Evolutionary conservation across 495 filamentous ascomycete genomes (phyloP).

Genomic region (Cenococcum geophilum): DNA sequence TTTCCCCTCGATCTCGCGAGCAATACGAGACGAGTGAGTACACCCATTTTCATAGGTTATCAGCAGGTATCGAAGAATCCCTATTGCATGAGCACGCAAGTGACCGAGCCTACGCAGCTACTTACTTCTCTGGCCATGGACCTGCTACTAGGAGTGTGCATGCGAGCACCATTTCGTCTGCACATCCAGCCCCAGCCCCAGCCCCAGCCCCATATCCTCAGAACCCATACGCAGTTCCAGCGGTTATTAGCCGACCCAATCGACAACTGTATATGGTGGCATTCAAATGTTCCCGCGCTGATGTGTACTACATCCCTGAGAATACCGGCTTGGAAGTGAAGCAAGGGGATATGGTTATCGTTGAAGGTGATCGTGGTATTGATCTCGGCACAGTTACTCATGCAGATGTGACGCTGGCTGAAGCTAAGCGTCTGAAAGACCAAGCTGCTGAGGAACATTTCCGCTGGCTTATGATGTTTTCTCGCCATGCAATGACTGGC

Average conservation of each 20-base stretch:
- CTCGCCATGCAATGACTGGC: conserved; percentile 54
- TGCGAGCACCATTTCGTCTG: conserved; percentile 20
- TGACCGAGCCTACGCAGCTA: not conserved
- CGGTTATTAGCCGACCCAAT: conserved; percentile 49
- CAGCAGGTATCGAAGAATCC: not conserved
- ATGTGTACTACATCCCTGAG: conserved; percentile 95
- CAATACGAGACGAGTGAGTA: not conserved
- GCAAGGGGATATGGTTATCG: conserved; percentile 87
- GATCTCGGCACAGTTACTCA: conserved; percentile 90
- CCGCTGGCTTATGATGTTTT: conserved; percentile 96
- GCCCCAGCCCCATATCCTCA: conserved; percentile 8
- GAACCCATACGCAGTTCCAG: conserved; percentile 20
- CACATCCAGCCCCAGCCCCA: conserved; percentile 23
- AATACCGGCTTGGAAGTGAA: conserved; percentile 88
- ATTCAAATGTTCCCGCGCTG: conserved; percentile 90
- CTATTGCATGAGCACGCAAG: too few species aligned
- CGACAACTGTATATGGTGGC: conserved; percentile 87
- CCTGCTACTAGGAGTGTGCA: conserved; percentile 19
- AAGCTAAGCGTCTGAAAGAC: conserved; percentile 82
- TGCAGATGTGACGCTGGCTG: conserved; percentile 73
- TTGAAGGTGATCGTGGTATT: conserved; percentile 92
- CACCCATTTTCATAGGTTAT: not conserved
- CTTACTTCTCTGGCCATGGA: conserved; percentile 27
- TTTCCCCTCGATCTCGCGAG: not conserved
- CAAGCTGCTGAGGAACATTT: conserved; percentile 89